phyloP scores from a whole-genome alignment of 225 moss, liverwort and hornwort genomes.

The Bryum argenteum region DNA sequence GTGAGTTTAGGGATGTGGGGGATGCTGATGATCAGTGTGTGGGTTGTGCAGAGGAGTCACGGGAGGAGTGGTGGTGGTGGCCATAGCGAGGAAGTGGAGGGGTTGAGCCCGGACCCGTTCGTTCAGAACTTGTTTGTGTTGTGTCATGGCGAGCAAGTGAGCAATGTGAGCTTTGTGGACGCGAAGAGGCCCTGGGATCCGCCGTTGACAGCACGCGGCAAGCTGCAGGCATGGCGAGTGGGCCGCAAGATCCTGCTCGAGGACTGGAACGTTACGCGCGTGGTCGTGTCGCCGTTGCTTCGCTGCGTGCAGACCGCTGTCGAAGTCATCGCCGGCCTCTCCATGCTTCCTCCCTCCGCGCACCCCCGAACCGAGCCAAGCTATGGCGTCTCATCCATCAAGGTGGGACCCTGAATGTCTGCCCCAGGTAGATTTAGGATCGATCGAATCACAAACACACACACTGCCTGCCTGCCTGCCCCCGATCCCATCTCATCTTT shows the following conservation, averaged over 20 bases:
- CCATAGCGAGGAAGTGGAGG: not conserved
- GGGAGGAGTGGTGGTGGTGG: conserved; percentile 13
- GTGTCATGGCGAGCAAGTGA: conserved; percentile 54
- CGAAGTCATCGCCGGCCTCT: conserved; percentile 57
- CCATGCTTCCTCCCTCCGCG: conserved; percentile 21
- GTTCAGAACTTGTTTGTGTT: conserved; percentile 77
- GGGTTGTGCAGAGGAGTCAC: conserved; percentile 11
- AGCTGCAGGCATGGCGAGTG: conserved; percentile 57
- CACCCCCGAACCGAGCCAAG: not conserved
- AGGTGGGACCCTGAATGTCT: not conserved
- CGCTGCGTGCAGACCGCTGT: conserved; percentile 73
- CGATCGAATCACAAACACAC: too few relatives aligned
- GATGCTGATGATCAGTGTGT: too few relatives aligned
- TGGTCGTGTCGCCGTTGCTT: conserved; percentile 59
- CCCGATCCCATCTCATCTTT: too few relatives aligned
- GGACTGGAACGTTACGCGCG: conserved; percentile 69
- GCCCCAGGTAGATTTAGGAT: too few relatives aligned
- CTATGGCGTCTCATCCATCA: not conserved
- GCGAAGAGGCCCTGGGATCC: conserved; percentile 48
- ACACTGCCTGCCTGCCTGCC: too few relatives aligned
- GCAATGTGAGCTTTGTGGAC: not conserved
- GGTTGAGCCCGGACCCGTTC: conserved; percentile 27
- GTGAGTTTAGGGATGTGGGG: too few relatives aligned
- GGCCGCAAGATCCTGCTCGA: conserved; percentile 52
- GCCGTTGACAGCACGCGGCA: conserved; percentile 61